phyloP scores from a whole-genome alignment of 768 basidiomycete species.

The Podaxis carcinomalis region DNA sequence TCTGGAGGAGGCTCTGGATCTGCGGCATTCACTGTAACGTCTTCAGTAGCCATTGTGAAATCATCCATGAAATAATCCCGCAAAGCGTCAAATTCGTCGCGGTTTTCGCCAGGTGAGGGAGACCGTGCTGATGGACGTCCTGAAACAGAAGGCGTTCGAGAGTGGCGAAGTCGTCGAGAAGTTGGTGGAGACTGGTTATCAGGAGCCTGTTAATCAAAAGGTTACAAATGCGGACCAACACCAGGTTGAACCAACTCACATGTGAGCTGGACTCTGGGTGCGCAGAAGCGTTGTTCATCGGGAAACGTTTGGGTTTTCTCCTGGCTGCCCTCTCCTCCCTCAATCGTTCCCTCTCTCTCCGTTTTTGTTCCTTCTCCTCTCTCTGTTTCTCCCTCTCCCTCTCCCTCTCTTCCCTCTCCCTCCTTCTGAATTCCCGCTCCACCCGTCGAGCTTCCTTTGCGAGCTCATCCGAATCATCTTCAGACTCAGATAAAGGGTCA shows the following conservation, averaged over 20 bases:
- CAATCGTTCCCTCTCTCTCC: neutral
- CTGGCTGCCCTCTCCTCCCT: conserved; percentile 2
- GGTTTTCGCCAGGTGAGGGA: neutral
- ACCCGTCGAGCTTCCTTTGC: conserved; percentile 8
- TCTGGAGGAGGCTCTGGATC: neutral
- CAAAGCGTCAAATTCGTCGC: conserved; percentile 1
- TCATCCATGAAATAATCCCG: conserved; percentile 10
- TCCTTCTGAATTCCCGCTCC: neutral
- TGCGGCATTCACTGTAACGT: neutral
- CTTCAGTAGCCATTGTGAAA: neutral
- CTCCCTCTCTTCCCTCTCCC: neutral
- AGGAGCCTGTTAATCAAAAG: neutral
- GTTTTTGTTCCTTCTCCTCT: neutral
- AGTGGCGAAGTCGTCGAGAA: neutral
- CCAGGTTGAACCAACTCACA: neutral
- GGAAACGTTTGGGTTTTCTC: neutral
- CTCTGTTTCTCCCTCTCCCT: neutral
- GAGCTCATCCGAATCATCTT: conserved; percentile 5
- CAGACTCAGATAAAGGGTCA: conserved; percentile 7
- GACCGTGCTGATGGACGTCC: neutral
- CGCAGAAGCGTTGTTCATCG: neutral
- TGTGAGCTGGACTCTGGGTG: neutral
- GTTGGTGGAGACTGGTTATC: neutral
- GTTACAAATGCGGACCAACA: neutral
- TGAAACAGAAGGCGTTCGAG: neutral